Evolutionary conservation across 306 rosid species (phyloP).

Genomic region (Quillaja saponaria): DNA sequence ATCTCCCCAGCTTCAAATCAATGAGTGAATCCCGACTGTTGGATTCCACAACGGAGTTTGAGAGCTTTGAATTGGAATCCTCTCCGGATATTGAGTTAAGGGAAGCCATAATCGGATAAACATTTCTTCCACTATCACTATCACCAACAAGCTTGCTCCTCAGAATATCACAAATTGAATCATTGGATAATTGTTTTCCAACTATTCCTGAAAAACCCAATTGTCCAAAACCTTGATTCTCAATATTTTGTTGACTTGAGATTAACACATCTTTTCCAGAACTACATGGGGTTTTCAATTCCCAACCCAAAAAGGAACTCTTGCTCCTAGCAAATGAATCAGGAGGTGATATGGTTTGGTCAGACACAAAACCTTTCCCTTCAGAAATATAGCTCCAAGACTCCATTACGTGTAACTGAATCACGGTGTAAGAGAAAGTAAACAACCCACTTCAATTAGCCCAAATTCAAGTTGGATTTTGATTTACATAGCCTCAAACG

Average conservation of each 20-base stretch:
- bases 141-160: conserved; percentile 32
- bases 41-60: conserved; percentile 55
- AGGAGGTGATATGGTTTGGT: conserved; percentile 47
- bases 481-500: background rate
- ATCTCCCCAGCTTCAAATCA: conserved; percentile 76
- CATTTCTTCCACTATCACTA: conserved; percentile 30
- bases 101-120: conserved; percentile 30
- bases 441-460: conserved; percentile 41
- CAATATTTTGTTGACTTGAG: conserved; percentile 44
- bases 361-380: conserved; percentile 60
- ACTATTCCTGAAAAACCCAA: conserved; percentile 53
- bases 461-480: conserved; percentile 23
- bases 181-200: conserved; percentile 49
- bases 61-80: conserved; percentile 57
- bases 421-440: conserved; percentile 17
- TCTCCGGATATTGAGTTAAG: conserved; percentile 46
- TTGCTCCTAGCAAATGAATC: conserved; percentile 47
- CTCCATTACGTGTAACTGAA: conserved; percentile 58
- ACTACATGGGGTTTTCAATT: conserved; percentile 54
- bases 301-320: conserved; percentile 58
- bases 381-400: conserved; percentile 74
- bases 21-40: conserved; percentile 60
- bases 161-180: conserved; percentile 40
- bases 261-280: conserved; percentile 47
- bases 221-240: conserved; percentile 63